Evolutionary conservation across 306 rosid genomes (phyloP), one percentile per base, ranked within the genome.

Genomic region (Aeschynomene evenia): DNA sequence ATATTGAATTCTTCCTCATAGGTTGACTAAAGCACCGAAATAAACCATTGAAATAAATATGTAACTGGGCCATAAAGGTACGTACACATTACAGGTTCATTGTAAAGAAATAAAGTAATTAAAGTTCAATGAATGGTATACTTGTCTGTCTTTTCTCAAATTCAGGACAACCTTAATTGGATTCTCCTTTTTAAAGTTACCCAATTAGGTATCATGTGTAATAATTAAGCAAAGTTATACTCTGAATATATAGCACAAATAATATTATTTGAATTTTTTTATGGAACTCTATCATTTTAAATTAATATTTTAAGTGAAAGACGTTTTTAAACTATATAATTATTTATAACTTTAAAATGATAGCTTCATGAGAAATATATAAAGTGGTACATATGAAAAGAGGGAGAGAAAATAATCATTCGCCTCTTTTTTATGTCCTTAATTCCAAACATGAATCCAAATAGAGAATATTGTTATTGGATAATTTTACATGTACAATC

Each of bases 21-120:
- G 66, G 23, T 72, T 81, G 77, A 77, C 77, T 56, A 15, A 22
- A 66, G 60, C 61, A 63, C 33, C 8, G 45, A 36, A 40, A 43
- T 39, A 71, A 31, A 66, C 61, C n/a, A n/a, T 39, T 28, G 23
- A 73, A 36, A 43, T 61, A 46, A 45, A 20, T 72, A 45, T 3
- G 63, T n/a, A 63, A 54, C 7, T 14, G 46, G 73, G 62, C 79
- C 65, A 26, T 49, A 76, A 43, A 76, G 18, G 53, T 37, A 66
- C 24, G 28, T 11, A 72, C 11, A 43, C 33, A 8, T 21, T 14
- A 7, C 51, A 45, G 63, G 45, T 58, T 22, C 28, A 39, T 15
- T 24, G 70, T 70, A 37, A 48, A 72, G 8, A 49, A 45, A 59
- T 36, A 13, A 39, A n/a, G 64, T 19, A 12, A 57, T 8, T 50